phyloP scores from a whole-genome alignment of 208 protist genomes.

The Leishmania braziliensis region DNA sequence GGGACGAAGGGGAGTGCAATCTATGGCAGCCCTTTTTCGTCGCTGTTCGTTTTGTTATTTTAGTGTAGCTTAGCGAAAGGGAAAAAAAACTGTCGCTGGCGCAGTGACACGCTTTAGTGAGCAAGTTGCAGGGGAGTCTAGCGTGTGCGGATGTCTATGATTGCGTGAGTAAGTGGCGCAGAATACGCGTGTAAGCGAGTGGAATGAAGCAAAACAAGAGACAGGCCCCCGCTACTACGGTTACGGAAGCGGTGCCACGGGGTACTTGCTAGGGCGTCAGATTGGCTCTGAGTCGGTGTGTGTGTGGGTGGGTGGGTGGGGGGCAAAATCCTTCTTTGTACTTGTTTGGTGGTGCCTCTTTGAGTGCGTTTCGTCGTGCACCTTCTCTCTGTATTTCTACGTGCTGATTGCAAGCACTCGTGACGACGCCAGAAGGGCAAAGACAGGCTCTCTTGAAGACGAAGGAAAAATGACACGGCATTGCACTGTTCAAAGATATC shows the following conservation, averaged over 20 bases:
- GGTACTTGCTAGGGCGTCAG: background rate
- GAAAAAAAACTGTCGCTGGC: slow-evolving; percentile 12
- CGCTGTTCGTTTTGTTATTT: background rate
- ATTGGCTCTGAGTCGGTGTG: background rate
- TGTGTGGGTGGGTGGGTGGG: background rate
- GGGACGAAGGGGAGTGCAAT: background rate
- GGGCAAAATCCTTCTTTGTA: background rate
- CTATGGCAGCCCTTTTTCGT: background rate
- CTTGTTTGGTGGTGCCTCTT: background rate
- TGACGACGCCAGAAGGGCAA: background rate
- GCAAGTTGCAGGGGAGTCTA: background rate
- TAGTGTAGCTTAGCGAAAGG: slow-evolving; percentile 12
- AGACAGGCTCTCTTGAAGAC: background rate
- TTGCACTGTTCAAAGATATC: background rate
- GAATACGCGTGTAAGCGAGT: background rate
- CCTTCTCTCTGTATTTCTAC: background rate
- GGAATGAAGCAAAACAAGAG: background rate
- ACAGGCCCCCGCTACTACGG: background rate
- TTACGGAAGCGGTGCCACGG: background rate
- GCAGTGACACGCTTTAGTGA: background rate
- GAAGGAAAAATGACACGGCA: background rate
- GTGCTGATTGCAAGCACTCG: background rate
- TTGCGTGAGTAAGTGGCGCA: background rate
- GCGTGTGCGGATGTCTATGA: background rate
- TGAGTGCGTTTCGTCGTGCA: background rate